Evolutionary conservation across 139 green algal genomes (phyloP).

Genomic region (Closterium sp.): DNA sequence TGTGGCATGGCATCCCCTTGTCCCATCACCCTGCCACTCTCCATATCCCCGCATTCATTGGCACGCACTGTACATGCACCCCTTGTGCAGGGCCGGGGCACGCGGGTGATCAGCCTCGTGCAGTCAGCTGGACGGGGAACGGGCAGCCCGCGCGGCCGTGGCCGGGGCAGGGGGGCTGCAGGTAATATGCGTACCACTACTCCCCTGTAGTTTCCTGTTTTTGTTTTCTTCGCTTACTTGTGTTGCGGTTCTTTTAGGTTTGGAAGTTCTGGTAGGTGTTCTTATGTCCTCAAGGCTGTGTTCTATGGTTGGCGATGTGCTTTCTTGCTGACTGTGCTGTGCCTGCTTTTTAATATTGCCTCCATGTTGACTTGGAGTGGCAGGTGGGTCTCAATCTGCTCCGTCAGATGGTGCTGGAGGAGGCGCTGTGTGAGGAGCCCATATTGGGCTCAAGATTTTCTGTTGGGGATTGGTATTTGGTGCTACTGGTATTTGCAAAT

Average conservation of each 20-base stretch:
- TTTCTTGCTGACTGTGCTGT: background rate
- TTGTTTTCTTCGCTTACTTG: too few species aligned
- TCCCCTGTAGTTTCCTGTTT: too few species aligned
- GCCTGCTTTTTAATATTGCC: too few species aligned
- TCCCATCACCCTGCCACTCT: too few species aligned
- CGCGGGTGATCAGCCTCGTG: background rate
- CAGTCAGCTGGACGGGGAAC: background rate
- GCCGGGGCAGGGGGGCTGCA: background rate
- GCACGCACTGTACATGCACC: background rate
- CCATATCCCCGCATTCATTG: background rate
- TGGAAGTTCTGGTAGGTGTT: too few species aligned
- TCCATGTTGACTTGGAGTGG: too few species aligned
- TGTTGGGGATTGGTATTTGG: too few species aligned
- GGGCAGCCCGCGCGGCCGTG: background rate
- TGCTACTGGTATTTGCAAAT: too few species aligned
- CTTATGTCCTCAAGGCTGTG: background rate
- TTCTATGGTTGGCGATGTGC: background rate
- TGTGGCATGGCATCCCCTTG: too few species aligned
- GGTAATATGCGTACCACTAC: background rate
- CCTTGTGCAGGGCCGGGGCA: background rate
- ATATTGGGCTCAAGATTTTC: too few species aligned
- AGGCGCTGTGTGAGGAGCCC: too few species aligned
- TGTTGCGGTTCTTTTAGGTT: too few species aligned
- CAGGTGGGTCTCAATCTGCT: background rate
- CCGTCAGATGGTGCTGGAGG: background rate